A percentile compares a stretch with the other conserved stretches of the same genome.
These are phyloP conservation scores for Paralagenidium karlingii DNA, from an alignment of 352 stramenopile species.

Conservation along the genomic window DNA sequence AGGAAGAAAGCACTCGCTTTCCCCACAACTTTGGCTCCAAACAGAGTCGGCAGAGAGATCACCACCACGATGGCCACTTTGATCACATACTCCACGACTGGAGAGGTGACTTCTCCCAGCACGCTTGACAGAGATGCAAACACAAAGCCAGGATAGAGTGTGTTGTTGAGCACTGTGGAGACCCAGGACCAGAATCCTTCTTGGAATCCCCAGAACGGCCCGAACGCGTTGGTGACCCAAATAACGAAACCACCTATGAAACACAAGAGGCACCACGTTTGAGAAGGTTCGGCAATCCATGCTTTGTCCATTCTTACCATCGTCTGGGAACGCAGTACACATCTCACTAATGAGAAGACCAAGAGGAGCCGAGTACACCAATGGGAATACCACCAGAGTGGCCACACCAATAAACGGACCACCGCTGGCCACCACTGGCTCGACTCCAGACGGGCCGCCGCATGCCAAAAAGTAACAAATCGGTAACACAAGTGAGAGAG, in stretches of 20 bases:
- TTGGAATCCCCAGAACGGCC: conserved; percentile 46
- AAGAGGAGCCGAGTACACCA: conserved; percentile 80
- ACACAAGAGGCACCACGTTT: too few relatives aligned
- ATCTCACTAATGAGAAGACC: conserved; percentile 80
- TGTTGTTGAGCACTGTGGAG: conserved; percentile 64
- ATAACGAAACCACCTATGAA: conserved; percentile 42
- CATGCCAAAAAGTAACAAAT: conserved; percentile 49
- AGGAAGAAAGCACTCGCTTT: conserved; percentile 40
- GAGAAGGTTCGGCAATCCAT: too few relatives aligned
- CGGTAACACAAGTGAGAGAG: too few relatives aligned
- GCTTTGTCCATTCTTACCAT: too few relatives aligned
- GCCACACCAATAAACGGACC: conserved; percentile 43
- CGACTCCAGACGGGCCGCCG: conserved; percentile 6
- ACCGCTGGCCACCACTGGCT: conserved; percentile 6
- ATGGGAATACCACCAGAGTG: conserved; percentile 56
- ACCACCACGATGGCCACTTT: conserved; percentile 8
- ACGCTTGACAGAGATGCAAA: conserved; percentile 3
- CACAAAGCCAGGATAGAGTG: conserved; percentile 64
- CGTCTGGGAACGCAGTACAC: conserved; percentile 61
- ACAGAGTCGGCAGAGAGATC: conserved; percentile 5
- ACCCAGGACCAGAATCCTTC: conserved; percentile 53
- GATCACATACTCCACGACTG: conserved; percentile 2
- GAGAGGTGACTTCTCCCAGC: background rate
- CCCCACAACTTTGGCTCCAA: conserved; percentile 44
- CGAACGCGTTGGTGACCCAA: conserved; percentile 77